Base-by-base conservation (phyloP, 129 eudicot genomes). In the Heracleum sosnowskyi region DNA sequence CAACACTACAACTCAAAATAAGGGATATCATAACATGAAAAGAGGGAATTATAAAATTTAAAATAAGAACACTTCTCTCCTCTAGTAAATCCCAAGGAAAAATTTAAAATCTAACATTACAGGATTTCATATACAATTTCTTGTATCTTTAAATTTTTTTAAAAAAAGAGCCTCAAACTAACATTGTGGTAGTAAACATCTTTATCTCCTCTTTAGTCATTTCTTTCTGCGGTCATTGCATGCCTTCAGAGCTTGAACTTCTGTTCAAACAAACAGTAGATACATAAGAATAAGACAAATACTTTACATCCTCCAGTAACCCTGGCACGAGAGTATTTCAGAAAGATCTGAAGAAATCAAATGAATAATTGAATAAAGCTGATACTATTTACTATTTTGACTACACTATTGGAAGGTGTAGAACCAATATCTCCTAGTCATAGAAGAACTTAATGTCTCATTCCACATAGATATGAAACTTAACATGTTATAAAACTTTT, bases 161-260 rank as follows among this genome's bases (percentile, higher is more conserved):
- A 37, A 37, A 37, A 37, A 55, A 55, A 9, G 9, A 9, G 9
- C 31, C 31, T 55, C 29, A 53, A 17, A 7, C 11, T 7, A 57
- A 57, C 9, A 22, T 9, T n/a, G 28, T 9, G 15, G 64, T 53
- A 24, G 29, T 22, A 36, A 24, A 44, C 20, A 36, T 24, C 37
- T 39, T 22, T 16, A 36, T 41, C 40, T 37, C 33, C 72, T 77
- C 82, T 46, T 64, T n/a, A 10, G 33, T 72, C 40, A 75, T 33
- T 73, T 74, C 51, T 63, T 88, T 66, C 84, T 81, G 68, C 83
- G 70, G 35, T 88, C 85, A 69, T 81, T 85, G 86, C 91, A 88
- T 51, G 83, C 82, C 85, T 88, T 88, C 68, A 88, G 42, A 26
- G 87, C 87, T 83, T 81, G 91, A 76, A 88, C 91, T 80, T 88